These are phyloP conservation scores for Gardenia jasminoides DNA, from an alignment of 257 asterid genomes.

Conservation along the genomic window DNA sequence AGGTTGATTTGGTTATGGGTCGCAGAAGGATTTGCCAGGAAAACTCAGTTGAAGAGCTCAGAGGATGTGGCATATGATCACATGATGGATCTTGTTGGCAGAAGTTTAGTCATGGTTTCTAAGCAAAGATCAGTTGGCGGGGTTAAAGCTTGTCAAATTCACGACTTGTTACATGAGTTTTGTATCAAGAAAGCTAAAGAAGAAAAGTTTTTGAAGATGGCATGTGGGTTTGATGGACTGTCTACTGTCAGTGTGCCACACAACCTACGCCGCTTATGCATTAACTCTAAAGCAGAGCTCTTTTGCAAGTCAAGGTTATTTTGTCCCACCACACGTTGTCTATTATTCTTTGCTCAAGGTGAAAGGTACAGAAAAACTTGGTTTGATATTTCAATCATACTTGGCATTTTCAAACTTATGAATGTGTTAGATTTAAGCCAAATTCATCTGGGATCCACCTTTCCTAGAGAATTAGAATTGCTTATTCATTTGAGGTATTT, in stretches of 20 bases:
- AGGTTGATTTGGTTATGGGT: too few species aligned
- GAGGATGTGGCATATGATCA: too few species aligned
- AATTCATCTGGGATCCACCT: neutral
- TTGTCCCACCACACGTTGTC: neutral
- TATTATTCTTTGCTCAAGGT: too few species aligned
- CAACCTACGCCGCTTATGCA: neutral
- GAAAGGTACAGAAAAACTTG: too few species aligned
- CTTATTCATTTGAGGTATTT: conserved; percentile 5
- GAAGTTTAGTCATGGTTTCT: neutral
- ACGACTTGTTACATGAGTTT: neutral
- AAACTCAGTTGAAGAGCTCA: too few species aligned
- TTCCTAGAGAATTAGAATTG: neutral
- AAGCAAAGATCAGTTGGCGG: neutral
- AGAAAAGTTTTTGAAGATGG: too few species aligned
- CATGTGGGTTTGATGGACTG: too few species aligned
- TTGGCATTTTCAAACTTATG: neutral
- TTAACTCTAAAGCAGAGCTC: too few species aligned
- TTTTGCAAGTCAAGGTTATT: neutral
- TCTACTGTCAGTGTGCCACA: too few species aligned
- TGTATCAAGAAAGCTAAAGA: too few species aligned
- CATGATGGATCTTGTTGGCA: too few species aligned
- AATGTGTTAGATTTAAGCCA: neutral
- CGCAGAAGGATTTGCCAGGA: too few species aligned
- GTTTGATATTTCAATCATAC: neutral
- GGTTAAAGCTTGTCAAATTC: neutral